Evolutionary conservation across 2,329 filamentous ascomycete genomes (phyloP), one percentile per base, ranked within the genome.

Genomic region (Acephala macrosclerotiorum): DNA sequence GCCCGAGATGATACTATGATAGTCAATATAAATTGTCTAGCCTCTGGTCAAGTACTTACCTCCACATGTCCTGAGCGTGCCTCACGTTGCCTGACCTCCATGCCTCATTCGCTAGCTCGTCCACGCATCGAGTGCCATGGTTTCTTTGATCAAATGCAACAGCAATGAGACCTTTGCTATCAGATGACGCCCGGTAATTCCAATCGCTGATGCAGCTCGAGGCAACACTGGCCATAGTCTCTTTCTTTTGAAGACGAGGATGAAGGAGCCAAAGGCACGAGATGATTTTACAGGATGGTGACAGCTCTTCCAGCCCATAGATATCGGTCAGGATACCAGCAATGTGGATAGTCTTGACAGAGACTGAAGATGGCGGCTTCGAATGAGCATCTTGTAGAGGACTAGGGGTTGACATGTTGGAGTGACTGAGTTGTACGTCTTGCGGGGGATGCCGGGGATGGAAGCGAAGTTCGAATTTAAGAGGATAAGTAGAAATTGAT

Each of bases 181-280:
- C 69, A n/a, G 58, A 58, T 75, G 71, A 60, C 69, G 75, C 58
- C 68, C 75, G 79, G 60, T 78, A 74, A 73, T 91, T 89, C 88
- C 90, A 96, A 9, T 88, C 85, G n/a, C 81, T 79, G 58, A 97
- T 84, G 14, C 88, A 83, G 6, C 86, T 85, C n/a, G 84, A 80
- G 2, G 93, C 94, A 61, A 96, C 85, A 33, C 87, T 87, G 1
- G 83, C 82, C 94, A 98, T 97, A 68, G 86, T 86, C 63, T 87
- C 87, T 75, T 91, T 89, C 0, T 83, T 87, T 61, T 89, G 85
- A 0, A 91, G 84, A 26, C 96, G 88, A 2, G 92, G 92, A 76
- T 98, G 94, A 20, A 97, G 86, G 14, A 98, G 88, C 93, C 94
- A 97, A n/a, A 98, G 86, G 73, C 91, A 92, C 26, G 93, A 89